Conservation (phyloP, 2,329 filamentous ascomycete genomes). For the Botrytis fragariae region DNA sequence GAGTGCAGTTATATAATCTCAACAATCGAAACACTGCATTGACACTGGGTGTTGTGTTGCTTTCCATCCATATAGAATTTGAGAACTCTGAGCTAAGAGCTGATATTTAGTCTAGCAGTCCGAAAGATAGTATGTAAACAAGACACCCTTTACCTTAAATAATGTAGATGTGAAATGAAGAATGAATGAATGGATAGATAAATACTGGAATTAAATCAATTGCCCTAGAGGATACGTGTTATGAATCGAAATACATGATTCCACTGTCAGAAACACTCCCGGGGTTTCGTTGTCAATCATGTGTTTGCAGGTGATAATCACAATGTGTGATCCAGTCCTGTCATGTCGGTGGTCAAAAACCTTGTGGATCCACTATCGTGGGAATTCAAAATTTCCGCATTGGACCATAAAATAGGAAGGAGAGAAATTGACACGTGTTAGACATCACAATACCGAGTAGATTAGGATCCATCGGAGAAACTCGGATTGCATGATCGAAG, state of each 20-base stretch:
- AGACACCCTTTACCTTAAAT: no score
- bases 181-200: background rate
- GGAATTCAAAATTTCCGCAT: background rate
- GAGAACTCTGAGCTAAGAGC: background rate
- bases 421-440: conserved; percentile 2
- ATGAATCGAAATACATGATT: background rate
- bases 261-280: background rate
- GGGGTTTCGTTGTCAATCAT: background rate
- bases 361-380: background rate
- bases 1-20: background rate
- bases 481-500: background rate
- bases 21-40: background rate
- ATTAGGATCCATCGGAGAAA: background rate
- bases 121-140: no score
- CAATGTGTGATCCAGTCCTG: background rate
- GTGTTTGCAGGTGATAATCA: background rate
- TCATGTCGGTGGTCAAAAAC: background rate
- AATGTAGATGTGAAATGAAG: background rate
- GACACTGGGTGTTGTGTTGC: background rate
- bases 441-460: background rate
- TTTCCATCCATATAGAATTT: background rate
- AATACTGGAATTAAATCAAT: background rate
- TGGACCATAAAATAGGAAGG: background rate
- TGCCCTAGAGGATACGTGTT: background rate
- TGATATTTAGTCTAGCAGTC: background rate